Conservation (phyloP, 257 asterid species). For the Capsicum pubescens region DNA sequence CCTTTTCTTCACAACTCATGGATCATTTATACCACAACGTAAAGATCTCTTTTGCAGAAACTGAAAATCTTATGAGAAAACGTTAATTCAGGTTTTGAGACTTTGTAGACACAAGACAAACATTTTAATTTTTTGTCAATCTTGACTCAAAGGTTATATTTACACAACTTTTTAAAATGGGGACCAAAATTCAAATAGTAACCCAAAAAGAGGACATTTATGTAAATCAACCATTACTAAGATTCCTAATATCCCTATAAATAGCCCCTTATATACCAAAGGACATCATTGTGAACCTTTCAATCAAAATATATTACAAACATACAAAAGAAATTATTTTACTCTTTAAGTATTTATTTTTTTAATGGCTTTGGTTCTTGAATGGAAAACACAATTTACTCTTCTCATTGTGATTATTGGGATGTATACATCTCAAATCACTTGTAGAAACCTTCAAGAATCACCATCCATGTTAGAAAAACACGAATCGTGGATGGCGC, state of each 20-base stretch:
- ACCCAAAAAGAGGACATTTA: not conserved
- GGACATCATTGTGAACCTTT: not conserved
- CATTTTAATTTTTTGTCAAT: not conserved
- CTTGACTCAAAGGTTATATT: not conserved
- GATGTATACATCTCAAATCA: conserved; percentile 12
- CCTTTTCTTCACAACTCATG: not conserved
- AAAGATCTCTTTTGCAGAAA: not conserved
- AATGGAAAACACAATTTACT: not conserved
- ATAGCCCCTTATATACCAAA: not conserved
- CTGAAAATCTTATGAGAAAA: not conserved
- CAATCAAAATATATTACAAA: not conserved
- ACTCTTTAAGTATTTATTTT: not conserved
- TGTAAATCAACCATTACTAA: not conserved
- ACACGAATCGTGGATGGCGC: conserved; percentile 33
- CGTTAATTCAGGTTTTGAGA: not conserved
- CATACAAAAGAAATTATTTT: not conserved
- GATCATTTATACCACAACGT: not conserved
- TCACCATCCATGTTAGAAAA: conserved; percentile 23
- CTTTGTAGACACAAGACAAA: not conserved
- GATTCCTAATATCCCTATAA: not conserved
- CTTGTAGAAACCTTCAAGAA: not conserved
- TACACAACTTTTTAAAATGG: not conserved
- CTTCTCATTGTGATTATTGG: not conserved
- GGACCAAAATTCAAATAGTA: not conserved
- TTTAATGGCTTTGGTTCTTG: conserved; percentile 14